These are phyloP conservation scores for Pyropia haitanensis DNA, from an alignment of 23 red algal genomes.

Conservation along the genomic window DNA sequence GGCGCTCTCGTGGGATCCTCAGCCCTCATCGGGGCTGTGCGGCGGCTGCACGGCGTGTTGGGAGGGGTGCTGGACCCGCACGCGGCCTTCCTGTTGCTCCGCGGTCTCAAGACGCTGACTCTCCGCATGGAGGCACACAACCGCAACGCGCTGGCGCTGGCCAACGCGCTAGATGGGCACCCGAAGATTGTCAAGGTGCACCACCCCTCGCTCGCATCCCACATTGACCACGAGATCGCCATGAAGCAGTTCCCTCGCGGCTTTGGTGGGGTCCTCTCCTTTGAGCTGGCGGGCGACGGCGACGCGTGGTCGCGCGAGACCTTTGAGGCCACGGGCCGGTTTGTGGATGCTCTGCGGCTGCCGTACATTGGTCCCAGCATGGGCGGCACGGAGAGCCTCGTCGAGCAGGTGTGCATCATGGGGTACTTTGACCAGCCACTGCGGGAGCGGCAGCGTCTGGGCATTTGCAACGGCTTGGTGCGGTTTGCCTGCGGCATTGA, in stretches of 20 bases:
- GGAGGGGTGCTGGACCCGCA: slow-evolving; percentile 98
- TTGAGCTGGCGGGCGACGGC: slow-evolving; percentile 71
- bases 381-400: slow-evolving; percentile 84
- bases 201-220: slow-evolving; percentile 54
- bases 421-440: slow-evolving; percentile 98
- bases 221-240: slow-evolving; percentile 65
- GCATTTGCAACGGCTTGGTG: slow-evolving; percentile 89
- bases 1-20: slow-evolving; percentile 74
- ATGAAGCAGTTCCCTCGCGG: slow-evolving; percentile 25
- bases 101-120: slow-evolving; percentile 90
- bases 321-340: slow-evolving; percentile 63
- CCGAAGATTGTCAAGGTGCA: slow-evolving; percentile 69
- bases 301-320: slow-evolving; percentile 53
- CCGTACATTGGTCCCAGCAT: slow-evolving; percentile 92
- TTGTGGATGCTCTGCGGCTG: slow-evolving; percentile 84
- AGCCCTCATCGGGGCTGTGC: slow-evolving; percentile 66
- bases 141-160: slow-evolving; percentile 62
- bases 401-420: slow-evolving; percentile 98
- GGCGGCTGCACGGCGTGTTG: slow-evolving; percentile 78
- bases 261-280: slow-evolving; percentile 96
- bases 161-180: slow-evolving; percentile 45
- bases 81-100: slow-evolving; percentile 67
- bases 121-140: slow-evolving; percentile 95
- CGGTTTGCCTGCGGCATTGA: slow-evolving; percentile 91
- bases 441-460: slow-evolving; percentile 55